These are phyloP conservation scores for Phytopythium oedochilum DNA, from an alignment of 352 stramenopile species.

Conservation along the genomic window DNA sequence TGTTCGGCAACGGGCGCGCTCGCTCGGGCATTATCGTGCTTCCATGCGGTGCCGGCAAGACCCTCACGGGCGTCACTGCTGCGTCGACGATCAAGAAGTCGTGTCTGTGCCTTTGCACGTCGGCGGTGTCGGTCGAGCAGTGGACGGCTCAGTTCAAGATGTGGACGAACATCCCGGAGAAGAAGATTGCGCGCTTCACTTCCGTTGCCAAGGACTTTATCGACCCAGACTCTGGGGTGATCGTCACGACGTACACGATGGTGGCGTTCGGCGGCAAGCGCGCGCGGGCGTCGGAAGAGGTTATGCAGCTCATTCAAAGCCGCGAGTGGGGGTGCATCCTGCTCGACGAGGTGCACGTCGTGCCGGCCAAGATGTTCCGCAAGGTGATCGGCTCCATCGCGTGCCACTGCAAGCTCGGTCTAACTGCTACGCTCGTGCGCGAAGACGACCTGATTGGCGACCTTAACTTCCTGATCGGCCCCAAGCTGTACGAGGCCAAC, in stretches of 20 bases:
- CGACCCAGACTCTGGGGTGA: conserved; percentile 80
- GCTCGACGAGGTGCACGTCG: conserved; percentile 97
- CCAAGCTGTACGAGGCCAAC: conserved; percentile 96
- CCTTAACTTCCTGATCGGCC: conserved; percentile 99
- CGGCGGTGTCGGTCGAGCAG: conserved; percentile 96
- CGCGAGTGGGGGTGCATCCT: conserved; percentile 99
- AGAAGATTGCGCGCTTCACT: conserved; percentile 83
- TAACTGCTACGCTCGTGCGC: conserved; percentile 98
- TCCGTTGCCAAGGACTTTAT: conserved; percentile 83
- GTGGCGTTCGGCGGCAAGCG: conserved; percentile 92
- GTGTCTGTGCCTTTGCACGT: conserved; percentile 97
- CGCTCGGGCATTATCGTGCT: conserved; percentile 99
- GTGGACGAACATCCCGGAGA: conserved; percentile 93
- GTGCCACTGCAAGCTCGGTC: conserved; percentile 96
- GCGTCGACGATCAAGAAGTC: conserved; percentile 97
- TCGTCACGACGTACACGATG: conserved; percentile 99
- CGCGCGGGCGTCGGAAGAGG: conserved; percentile 87
- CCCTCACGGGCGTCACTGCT: conserved; percentile 91
- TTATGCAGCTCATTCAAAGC: conserved; percentile 96
- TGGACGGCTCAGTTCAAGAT: conserved; percentile 99
- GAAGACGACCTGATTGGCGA: conserved; percentile 99
- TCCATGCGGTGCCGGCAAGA: conserved; percentile 94
- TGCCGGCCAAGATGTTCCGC: conserved; percentile 98
- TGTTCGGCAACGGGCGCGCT: conserved; percentile 99
- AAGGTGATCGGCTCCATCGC: conserved; percentile 93